These are phyloP conservation scores for Tremella mesenterica DNA, from an alignment of 768 basidiomycete genomes.

Conservation along the genomic window DNA sequence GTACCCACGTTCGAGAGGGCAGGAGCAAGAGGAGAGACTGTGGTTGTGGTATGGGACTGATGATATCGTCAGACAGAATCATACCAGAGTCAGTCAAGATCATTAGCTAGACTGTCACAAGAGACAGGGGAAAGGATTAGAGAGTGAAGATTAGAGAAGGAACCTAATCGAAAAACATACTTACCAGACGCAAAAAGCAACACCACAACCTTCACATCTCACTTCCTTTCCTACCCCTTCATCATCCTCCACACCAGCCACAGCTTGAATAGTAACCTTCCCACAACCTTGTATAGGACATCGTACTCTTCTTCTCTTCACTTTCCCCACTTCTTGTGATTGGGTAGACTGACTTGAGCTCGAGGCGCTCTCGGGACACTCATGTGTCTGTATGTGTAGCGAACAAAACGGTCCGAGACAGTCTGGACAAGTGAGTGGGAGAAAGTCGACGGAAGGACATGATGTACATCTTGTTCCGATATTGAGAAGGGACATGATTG, in stretches of 20 bases:
- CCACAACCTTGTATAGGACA: conserved; percentile 20
- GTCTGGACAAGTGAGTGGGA: conserved; percentile 22
- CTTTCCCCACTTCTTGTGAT: conserved; percentile 3
- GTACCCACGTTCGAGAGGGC: background rate
- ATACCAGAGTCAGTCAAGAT: too few relatives aligned
- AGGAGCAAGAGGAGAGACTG: background rate
- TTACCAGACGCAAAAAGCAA: conserved; percentile 22
- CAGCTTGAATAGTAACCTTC: conserved; percentile 21
- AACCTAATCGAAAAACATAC: conserved; percentile 1
- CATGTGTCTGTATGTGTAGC: conserved; percentile 21
- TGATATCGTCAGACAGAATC: background rate
- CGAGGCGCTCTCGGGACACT: conserved; percentile 2
- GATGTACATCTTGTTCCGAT: conserved; percentile 17
- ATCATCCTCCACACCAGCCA: conserved; percentile 15
- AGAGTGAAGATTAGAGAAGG: too few relatives aligned
- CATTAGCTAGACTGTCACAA: too few relatives aligned
- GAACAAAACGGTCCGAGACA: conserved; percentile 20
- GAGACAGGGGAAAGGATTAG: too few relatives aligned
- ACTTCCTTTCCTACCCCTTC: conserved; percentile 16
- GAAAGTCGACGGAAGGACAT: conserved; percentile 29
- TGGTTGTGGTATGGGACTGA: background rate
- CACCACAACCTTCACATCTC: conserved; percentile 17
- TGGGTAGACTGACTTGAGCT: background rate
- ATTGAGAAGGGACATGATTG: background rate
- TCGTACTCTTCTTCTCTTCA: background rate